Evolutionary conservation across 805 yeast genomes (phyloP), one percentile per base, ranked within the genome.

Genomic region (Pichia exigua): DNA sequence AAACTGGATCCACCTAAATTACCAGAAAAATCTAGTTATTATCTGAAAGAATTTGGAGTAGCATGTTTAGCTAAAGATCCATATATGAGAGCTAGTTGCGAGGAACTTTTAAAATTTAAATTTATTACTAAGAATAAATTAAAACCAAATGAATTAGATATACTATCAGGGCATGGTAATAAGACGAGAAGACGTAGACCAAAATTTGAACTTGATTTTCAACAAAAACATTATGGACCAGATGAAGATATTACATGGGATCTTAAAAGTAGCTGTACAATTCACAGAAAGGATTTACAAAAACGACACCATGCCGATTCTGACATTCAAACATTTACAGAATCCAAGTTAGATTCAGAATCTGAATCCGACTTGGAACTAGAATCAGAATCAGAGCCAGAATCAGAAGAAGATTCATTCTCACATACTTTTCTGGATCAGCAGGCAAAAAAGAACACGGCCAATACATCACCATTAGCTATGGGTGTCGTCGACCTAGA

Each of bases 51-150:
- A 51, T 87, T 92, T 67, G 80, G 85, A 30, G 69, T 72, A 32
- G 68, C 70, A 46, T 90, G 97, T 63, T 68, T 92, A 53, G 66
- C 74, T 21, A 88, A 84, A 64, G 79, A 81, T 54, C 94, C 95
- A 1, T 55, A 55, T 2, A 62, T 71, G 51, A 74, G 98, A 56
- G 90, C 92, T 0, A 65, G 78, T 18, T 87, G 92, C 0, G 54
- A 64, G 0, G 68, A 70, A 15, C 70, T 94, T 45, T 68, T 87
- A 52, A 74, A 73, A 44, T 76, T 75, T 46, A 72, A 73, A 47
- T 84, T 83, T 60, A 67, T 85, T 20, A 72, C 69, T 46, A 61
- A 64, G 42, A 59, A 65, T 42, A 67, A 65, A 54, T 61, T 65
- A 49, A 61, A 59, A 49, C 45, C 48, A 22, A 61, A 60, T 39